phyloP scores from a whole-genome alignment of 2,329 filamentous ascomycete species.

The Microdochium paspali region DNA sequence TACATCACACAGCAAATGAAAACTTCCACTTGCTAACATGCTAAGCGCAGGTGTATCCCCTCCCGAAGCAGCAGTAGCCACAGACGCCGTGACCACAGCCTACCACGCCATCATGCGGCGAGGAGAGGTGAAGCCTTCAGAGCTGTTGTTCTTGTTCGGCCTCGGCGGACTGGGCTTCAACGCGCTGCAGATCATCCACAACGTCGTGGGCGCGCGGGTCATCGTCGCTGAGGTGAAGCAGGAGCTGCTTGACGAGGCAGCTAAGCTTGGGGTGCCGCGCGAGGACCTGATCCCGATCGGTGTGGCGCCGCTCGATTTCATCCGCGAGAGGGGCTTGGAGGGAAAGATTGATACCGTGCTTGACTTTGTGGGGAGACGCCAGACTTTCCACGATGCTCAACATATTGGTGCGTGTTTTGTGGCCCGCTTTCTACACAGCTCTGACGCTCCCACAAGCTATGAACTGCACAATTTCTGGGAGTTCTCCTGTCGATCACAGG shows the following conservation, averaged over 20 bases:
- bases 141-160: slow-evolving; percentile 29
- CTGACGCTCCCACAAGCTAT: too few species aligned
- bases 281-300: slow-evolving; percentile 20
- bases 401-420: slow-evolving; percentile 16
- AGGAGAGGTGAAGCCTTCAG: slow-evolving; percentile 20
- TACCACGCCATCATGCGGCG: slow-evolving; percentile 27
- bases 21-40: too few species aligned
- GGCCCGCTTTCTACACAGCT: neutral
- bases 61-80: slow-evolving; percentile 25
- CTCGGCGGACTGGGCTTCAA: slow-evolving; percentile 31
- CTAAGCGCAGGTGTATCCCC: slow-evolving; percentile 10
- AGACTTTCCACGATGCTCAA: slow-evolving; percentile 26
- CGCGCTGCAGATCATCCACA: slow-evolving; percentile 29
- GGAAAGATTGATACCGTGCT: slow-evolving; percentile 17
- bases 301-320: slow-evolving; percentile 16
- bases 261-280: slow-evolving; percentile 17
- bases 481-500: too few species aligned
- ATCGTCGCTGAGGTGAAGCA: slow-evolving; percentile 23
- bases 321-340: slow-evolving; percentile 11
- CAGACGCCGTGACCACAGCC: slow-evolving; percentile 28
- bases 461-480: too few species aligned
- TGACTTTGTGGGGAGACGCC: slow-evolving; percentile 23
- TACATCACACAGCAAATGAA: too few species aligned
- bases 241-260: slow-evolving; percentile 18
- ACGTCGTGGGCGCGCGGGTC: slow-evolving; percentile 34